These are phyloP conservation scores for Cichorium intybus DNA, from an alignment of 140 eudicot species.

Conservation along the genomic window DNA sequence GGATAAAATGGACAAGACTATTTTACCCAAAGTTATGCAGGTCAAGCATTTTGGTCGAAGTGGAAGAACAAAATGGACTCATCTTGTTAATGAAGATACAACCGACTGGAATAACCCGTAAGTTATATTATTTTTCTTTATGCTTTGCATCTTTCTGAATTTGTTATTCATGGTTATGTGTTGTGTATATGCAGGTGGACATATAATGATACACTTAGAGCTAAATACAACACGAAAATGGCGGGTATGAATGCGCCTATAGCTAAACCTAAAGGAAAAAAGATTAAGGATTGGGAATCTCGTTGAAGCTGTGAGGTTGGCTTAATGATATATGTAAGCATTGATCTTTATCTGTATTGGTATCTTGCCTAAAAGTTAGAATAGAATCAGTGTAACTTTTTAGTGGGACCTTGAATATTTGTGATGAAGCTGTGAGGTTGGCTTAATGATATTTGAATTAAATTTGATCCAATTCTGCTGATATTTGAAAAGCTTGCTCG, in stretches of 20 bases:
- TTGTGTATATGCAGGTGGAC: slow-evolving; percentile 69
- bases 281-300: slow-evolving; percentile 73
- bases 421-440: not conserved
- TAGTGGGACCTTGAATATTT: slow-evolving; percentile 8
- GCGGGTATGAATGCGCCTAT: slow-evolving; percentile 84
- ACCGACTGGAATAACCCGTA: slow-evolving; percentile 99
- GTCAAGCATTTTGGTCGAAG: slow-evolving; percentile 97
- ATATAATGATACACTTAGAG: slow-evolving; percentile 74
- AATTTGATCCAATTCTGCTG: not conserved
- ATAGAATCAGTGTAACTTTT: slow-evolving; percentile 7
- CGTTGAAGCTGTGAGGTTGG: slow-evolving; percentile 34
- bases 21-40: slow-evolving; percentile 94
- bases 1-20: slow-evolving; percentile 86
- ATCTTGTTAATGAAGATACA: slow-evolving; percentile 94
- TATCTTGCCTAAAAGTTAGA: slow-evolving; percentile 6
- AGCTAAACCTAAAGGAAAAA: slow-evolving; percentile 73
- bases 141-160: not conserved
- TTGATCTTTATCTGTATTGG: not conserved
- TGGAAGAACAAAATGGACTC: slow-evolving; percentile 97
- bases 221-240: slow-evolving; percentile 85
- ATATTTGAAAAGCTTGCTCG: not conserved
- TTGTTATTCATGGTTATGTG: not conserved
- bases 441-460: not conserved
- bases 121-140: slow-evolving; percentile 26
- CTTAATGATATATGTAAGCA: slow-evolving; percentile 1